These are phyloP conservation scores for Diaporthe nobilis DNA, from an alignment of 2,329 filamentous ascomycete species.

Conservation along the genomic window DNA sequence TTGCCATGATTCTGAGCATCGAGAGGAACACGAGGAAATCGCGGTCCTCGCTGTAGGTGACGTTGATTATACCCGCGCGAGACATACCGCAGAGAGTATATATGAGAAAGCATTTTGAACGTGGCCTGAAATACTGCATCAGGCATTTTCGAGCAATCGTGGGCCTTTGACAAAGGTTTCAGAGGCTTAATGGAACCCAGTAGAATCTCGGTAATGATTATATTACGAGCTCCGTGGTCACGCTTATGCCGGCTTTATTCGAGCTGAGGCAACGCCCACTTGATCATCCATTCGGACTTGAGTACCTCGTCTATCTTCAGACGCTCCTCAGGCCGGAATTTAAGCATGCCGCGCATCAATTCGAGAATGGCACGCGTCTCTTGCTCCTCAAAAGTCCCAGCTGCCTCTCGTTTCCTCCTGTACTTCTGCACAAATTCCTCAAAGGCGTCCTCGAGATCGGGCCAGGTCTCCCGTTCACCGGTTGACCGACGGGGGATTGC, in stretches of 20 bases:
- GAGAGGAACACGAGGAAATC: slow-evolving; percentile 67
- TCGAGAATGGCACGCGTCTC: slow-evolving; percentile 43
- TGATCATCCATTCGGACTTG: slow-evolving; percentile 52
- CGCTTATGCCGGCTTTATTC: not conserved
- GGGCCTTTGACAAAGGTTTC: no score
- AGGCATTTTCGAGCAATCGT: no score
- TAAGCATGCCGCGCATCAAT: slow-evolving; percentile 51
- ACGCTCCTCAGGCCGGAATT: slow-evolving; percentile 48
- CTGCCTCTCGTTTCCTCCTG: slow-evolving; percentile 41
- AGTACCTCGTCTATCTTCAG: slow-evolving; percentile 49
- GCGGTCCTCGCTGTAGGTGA: not conserved
- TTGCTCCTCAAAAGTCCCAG: not conserved
- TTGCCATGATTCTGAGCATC: slow-evolving; percentile 74
- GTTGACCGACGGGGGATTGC: not conserved
- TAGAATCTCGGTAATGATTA: no score
- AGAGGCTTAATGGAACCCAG: no score
- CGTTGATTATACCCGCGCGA: not conserved
- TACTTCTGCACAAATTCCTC: slow-evolving; percentile 46
- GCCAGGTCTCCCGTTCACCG: slow-evolving; percentile 44
- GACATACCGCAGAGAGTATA: no score
- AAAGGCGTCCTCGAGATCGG: slow-evolving; percentile 48
- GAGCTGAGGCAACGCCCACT: slow-evolving; percentile 49
- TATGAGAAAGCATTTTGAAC: no score
- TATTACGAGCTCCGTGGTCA: no score
- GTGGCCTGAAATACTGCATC: no score